A percentile compares a stretch with the other conserved stretches of the same genome.
Evolutionary conservation across 2,329 filamentous ascomycete species (phyloP).

Genomic region (Hypoxylon sp.): DNA sequence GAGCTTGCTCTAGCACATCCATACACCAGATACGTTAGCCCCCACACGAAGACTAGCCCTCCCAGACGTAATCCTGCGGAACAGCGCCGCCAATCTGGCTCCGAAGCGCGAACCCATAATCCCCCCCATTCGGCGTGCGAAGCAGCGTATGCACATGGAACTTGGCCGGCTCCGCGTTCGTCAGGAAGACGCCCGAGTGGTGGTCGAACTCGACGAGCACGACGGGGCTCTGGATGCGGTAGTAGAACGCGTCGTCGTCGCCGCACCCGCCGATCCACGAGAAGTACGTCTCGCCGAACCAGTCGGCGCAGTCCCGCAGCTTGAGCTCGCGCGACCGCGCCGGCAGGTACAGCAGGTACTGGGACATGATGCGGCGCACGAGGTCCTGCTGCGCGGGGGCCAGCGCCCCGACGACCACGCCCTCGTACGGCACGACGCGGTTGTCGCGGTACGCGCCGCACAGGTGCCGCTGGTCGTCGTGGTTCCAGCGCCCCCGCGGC

Average conservation of each 20-base stretch:
- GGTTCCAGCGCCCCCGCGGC: slow-evolving; percentile 79
- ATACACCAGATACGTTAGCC: background rate
- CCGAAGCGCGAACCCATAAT: slow-evolving; percentile 74
- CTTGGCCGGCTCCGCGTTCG: slow-evolving; percentile 78
- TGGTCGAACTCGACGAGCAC: slow-evolving; percentile 83
- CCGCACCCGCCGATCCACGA: slow-evolving; percentile 80
- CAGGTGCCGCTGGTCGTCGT: slow-evolving; percentile 82
- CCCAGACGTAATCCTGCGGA: slow-evolving; percentile 59
- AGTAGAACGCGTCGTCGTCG: slow-evolving; percentile 80
- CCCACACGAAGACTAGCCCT: slow-evolving; percentile 46
- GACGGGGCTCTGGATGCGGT: slow-evolving; percentile 80
- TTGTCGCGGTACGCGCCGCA: slow-evolving; percentile 86
- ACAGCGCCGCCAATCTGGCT: slow-evolving; percentile 52
- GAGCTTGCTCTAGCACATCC: background rate
- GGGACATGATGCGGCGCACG: slow-evolving; percentile 69
- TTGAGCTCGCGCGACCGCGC: slow-evolving; percentile 64
- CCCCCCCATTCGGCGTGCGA: slow-evolving; percentile 78
- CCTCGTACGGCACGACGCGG: slow-evolving; percentile 79
- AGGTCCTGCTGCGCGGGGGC: slow-evolving; percentile 62
- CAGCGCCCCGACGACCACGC: slow-evolving; percentile 67
- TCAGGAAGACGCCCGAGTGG: slow-evolving; percentile 82
- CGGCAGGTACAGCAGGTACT: slow-evolving; percentile 79
- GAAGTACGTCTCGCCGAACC: slow-evolving; percentile 80
- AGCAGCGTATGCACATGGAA: slow-evolving; percentile 84
- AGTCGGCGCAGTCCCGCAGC: slow-evolving; percentile 65